Evolutionary conservation across 1,284 basidiomycete species (phyloP).

Genomic region (Hemileccinum hortonii): DNA sequence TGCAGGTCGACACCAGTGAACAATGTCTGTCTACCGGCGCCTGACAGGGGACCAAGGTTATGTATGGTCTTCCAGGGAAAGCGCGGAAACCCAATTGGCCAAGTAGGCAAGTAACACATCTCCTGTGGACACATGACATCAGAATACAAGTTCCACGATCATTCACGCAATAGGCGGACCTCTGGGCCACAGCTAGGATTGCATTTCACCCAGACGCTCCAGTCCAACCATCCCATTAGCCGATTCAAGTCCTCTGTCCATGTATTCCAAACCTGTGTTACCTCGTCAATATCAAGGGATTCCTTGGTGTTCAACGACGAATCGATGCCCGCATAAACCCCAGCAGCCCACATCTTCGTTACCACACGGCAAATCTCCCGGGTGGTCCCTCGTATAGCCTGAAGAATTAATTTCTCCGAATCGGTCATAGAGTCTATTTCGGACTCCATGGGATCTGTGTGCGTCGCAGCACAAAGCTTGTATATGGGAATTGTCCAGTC

Average conservation of each 20-base stretch:
- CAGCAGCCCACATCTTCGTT: constrained; percentile 43
- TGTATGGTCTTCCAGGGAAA: not conserved
- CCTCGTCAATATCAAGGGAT: not conserved
- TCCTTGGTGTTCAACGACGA: constrained; percentile 2
- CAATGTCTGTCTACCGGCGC: not conserved
- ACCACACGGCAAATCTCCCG: constrained; percentile 47
- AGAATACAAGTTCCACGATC: not conserved
- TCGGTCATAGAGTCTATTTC: constrained; percentile 26
- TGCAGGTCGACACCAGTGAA: not conserved
- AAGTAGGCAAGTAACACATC: constrained; percentile 44
- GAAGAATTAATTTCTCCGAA: constrained; percentile 37
- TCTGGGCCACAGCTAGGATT: constrained; percentile 33
- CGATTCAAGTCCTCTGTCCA: constrained; percentile 28
- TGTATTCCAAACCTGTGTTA: constrained; percentile 10
- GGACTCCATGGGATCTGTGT: constrained; percentile 29
- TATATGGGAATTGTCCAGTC: constrained; percentile 29
- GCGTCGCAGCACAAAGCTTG: constrained; percentile 32
- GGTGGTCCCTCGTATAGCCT: constrained; percentile 34
- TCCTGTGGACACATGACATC: not conserved
- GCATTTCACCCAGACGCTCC: constrained; percentile 41
- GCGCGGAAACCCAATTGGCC: constrained; percentile 29
- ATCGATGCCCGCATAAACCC: constrained; percentile 35
- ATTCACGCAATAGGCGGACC: constrained; percentile 20
- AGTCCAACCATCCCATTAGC: constrained; percentile 41
- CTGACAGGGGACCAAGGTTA: not conserved